A percentile compares a stretch with the other conserved stretches of the same genome.
These are phyloP conservation scores for Triglochin maritima DNA, from an alignment of 106 monocot genomes.

Conservation along the genomic window DNA sequence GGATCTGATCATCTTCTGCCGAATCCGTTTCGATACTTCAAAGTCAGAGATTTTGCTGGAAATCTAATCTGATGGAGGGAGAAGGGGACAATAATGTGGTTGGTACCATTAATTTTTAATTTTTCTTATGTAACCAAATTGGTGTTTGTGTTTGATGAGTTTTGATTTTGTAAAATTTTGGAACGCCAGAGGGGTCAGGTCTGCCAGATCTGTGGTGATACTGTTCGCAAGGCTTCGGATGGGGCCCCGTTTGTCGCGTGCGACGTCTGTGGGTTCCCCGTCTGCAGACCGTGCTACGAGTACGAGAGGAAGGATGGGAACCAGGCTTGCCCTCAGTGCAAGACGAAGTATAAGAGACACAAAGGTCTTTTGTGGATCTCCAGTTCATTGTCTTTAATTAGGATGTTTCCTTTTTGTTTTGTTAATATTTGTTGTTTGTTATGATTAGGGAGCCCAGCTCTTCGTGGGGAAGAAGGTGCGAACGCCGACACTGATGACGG, in stretches of 20 bases:
- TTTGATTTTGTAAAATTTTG: slow-evolving; percentile 3
- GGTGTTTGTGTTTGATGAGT: too few relatives aligned
- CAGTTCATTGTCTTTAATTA: background rate
- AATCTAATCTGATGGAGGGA: too few relatives aligned
- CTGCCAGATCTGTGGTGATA: slow-evolving; percentile 54
- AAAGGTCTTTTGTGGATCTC: slow-evolving; percentile 27
- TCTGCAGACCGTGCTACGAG: slow-evolving; percentile 60
- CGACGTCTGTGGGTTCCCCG: slow-evolving; percentile 40
- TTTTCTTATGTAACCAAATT: too few relatives aligned
- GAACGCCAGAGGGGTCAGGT: slow-evolving; percentile 12
- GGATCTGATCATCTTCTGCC: too few relatives aligned
- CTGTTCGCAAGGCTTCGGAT: slow-evolving; percentile 24
- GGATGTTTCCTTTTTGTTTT: background rate
- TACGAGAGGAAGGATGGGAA: slow-evolving; percentile 56
- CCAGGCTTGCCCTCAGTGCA: slow-evolving; percentile 55
- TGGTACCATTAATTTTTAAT: too few relatives aligned
- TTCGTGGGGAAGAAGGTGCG: slow-evolving; percentile 64
- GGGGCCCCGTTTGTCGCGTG: slow-evolving; percentile 45
- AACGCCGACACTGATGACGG: slow-evolving; percentile 50
- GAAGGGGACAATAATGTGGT: too few relatives aligned
- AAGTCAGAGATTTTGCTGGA: too few relatives aligned
- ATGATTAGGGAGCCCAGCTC: slow-evolving; percentile 51
- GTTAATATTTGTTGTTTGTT: background rate
- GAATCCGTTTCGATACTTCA: too few relatives aligned
- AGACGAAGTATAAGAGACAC: slow-evolving; percentile 41